A percentile compares a stretch with the other conserved stretches of the same genome.
Evolutionary conservation across 2,329 filamentous ascomycete genomes (phyloP).

Genomic region (Colletotrichum tropicale): DNA sequence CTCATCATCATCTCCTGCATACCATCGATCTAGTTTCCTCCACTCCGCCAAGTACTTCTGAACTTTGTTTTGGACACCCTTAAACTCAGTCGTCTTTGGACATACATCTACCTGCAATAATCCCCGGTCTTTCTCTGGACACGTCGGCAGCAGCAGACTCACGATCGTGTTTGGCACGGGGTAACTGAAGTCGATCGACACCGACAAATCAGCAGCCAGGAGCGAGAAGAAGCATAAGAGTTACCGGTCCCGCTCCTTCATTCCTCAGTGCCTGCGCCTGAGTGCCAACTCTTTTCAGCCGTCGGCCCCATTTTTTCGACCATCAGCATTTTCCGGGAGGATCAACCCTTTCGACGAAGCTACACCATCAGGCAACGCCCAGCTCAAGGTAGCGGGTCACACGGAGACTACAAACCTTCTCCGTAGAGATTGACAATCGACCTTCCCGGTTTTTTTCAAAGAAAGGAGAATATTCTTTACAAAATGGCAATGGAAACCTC

Average conservation of each 20-base stretch:
- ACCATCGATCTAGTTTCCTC: not conserved
- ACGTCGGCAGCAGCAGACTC: not conserved
- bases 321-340: not conserved
- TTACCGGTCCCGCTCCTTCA: not conserved
- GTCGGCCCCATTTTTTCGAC: constrained; percentile 20
- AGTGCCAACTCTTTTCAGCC: constrained; percentile 1
- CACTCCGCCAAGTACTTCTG: not conserved
- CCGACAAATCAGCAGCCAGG: not conserved
- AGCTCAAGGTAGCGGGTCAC: not conserved
- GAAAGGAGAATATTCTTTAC: not conserved
- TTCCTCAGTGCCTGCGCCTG: not conserved
- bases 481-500: constrained; percentile 28
- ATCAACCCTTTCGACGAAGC: not conserved
- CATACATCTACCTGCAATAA: not conserved
- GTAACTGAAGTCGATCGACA: not conserved
- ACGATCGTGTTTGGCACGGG: not conserved
- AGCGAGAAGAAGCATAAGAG: not conserved
- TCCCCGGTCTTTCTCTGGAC: not conserved
- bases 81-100: not conserved
- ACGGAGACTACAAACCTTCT: not conserved
- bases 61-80: not conserved
- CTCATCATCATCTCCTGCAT: not conserved
- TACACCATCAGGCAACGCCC: not conserved
- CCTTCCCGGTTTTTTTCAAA: not conserved
- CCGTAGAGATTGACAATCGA: constrained; percentile 2